Evolutionary conservation across 2,329 filamentous ascomycete species (phyloP).

Genomic region (Aspergillus sp.): DNA sequence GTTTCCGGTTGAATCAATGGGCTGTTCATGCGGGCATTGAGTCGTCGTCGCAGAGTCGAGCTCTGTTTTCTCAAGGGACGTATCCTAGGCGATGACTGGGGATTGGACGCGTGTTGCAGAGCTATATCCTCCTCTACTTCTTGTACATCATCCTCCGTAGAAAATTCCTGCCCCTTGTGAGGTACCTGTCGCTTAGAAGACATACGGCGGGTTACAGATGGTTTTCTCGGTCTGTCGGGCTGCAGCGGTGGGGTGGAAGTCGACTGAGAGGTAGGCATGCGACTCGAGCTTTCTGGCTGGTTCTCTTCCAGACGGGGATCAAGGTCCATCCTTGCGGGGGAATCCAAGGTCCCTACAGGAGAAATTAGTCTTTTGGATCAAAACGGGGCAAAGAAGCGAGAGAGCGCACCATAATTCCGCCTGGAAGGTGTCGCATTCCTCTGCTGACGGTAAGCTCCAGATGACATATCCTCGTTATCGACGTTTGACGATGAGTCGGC

Average conservation of each 20-base stretch:
- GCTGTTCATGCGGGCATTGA: slow-evolving; percentile 31
- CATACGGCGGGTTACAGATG: slow-evolving; percentile 69
- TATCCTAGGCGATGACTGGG: slow-evolving; percentile 37
- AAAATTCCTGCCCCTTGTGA: slow-evolving; percentile 82
- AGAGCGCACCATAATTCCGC: slow-evolving; percentile 34
- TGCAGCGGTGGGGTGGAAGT: slow-evolving; percentile 41
- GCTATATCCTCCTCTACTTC: slow-evolving; percentile 74
- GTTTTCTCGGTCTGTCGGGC: slow-evolving; percentile 64
- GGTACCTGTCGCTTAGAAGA: slow-evolving; percentile 72
- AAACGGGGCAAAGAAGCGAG: neutral
- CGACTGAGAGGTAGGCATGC: slow-evolving; percentile 46
- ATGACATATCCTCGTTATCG: slow-evolving; percentile 18
- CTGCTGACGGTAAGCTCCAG: slow-evolving; percentile 20
- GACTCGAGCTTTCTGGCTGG: slow-evolving; percentile 31
- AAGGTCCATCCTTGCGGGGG: slow-evolving; percentile 22
- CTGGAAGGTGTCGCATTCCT: slow-evolving; percentile 17
- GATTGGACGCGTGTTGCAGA: slow-evolving; percentile 37
- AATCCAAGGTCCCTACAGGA: slow-evolving; percentile 35
- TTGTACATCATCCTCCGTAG: slow-evolving; percentile 80
- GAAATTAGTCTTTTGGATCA: neutral
- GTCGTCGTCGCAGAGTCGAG: slow-evolving; percentile 45
- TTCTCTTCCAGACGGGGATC: slow-evolving; percentile 32
- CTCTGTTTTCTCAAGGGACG: slow-evolving; percentile 36
- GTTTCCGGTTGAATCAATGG: slow-evolving; percentile 39
- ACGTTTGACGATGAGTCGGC: slow-evolving; percentile 12